Conservation (phyloP, 1,139 yeast species). For the Wickerhamomyces sp. region DNA sequence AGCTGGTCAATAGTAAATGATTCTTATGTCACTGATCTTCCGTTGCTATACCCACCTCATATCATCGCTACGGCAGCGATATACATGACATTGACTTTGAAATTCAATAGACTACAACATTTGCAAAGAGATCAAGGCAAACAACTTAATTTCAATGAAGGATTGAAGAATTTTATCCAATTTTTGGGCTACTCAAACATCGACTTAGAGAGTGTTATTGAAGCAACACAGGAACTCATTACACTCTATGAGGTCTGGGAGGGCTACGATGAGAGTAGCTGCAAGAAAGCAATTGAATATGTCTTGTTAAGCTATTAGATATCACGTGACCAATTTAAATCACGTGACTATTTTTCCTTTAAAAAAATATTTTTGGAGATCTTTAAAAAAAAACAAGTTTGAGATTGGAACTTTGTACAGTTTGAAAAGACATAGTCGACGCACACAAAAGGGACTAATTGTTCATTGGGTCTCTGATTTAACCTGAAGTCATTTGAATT, state of each 20-base stretch:
- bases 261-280: slow-evolving; percentile 57
- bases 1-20: slow-evolving; percentile 91
- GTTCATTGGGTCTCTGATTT: too few relatives aligned
- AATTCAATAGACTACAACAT: slow-evolving; percentile 31
- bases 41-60: slow-evolving; percentile 83
- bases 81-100: slow-evolving; percentile 63
- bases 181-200: slow-evolving; percentile 75
- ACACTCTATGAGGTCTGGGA: slow-evolving; percentile 84
- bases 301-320: slow-evolving; percentile 11
- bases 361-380: too few relatives aligned
- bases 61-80: slow-evolving; percentile 83
- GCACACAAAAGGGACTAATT: too few relatives aligned
- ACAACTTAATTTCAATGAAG: neutral
- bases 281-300: slow-evolving; percentile 26
- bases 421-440: too few relatives aligned
- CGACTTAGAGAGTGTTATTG: slow-evolving; percentile 70
- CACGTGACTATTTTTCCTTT: too few relatives aligned
- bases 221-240: slow-evolving; percentile 77
- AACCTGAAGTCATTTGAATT: too few relatives aligned
- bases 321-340: too few relatives aligned
- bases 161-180: slow-evolving; percentile 40
- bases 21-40: slow-evolving; percentile 82
- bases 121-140: slow-evolving; percentile 10
- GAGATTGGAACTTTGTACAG: too few relatives aligned
- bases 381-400: too few relatives aligned